Evolutionary conservation across 176 grass and related monocot genomes (phyloP).

Genomic region (Otatea glauca): DNA sequence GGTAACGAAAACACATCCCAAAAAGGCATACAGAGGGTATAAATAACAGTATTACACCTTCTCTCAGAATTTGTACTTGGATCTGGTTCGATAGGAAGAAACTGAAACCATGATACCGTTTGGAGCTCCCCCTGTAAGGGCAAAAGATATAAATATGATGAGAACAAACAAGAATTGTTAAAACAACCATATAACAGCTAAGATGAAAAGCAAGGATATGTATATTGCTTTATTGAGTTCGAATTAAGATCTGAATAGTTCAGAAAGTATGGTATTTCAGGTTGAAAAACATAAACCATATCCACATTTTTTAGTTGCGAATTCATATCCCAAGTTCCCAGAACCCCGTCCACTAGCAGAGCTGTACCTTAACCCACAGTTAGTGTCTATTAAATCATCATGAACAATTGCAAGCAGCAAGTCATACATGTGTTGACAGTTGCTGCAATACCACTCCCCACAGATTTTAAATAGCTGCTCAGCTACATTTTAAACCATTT

Average conservation of each 20-base stretch:
- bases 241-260: not conserved
- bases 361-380: not conserved
- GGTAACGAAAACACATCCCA: conserved; percentile 18
- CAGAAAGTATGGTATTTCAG: not conserved
- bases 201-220: not conserved
- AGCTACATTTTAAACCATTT: not conserved
- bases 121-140: conserved; percentile 79
- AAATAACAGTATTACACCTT: conserved; percentile 52
- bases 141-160: conserved; percentile 28
- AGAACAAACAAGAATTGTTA: not conserved
- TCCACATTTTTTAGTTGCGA: not conserved
- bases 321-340: not conserved
- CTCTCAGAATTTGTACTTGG: conserved; percentile 62
- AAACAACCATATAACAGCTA: not conserved
- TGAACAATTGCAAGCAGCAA: not conserved
- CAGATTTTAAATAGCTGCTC: not conserved
- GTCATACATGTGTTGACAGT: not conserved
- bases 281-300: not conserved
- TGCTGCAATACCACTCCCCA: not conserved
- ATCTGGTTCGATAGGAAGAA: conserved; percentile 82
- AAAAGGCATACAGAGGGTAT: conserved; percentile 27
- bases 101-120: conserved; percentile 96
- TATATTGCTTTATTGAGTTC: not conserved
- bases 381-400: not conserved
- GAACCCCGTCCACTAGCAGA: not conserved